Percentiles rank a stretch among this genome's conserved stretches.
phyloP scores from a whole-genome alignment of 2,329 filamentous ascomycete genomes.

The Fusarium brevicatenulatum region DNA sequence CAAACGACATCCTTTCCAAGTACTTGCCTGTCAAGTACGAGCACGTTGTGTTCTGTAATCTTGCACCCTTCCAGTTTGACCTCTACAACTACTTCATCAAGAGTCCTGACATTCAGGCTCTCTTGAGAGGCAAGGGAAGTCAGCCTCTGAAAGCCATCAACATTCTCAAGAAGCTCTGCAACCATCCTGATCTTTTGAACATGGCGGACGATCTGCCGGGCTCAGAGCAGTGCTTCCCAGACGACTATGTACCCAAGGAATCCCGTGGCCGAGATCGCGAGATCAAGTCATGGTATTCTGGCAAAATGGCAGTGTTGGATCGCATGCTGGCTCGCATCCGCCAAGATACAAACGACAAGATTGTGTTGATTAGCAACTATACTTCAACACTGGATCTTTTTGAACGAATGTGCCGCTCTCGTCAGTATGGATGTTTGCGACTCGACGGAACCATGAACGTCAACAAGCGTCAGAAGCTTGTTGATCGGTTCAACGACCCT shows the following conservation, averaged over 20 bases:
- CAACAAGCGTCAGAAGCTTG: conserved; percentile 94
- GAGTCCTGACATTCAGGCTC: conserved; percentile 91
- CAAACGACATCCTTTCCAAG: conserved; percentile 97
- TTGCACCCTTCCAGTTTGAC: conserved; percentile 90
- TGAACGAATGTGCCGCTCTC: conserved; percentile 85
- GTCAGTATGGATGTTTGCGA: conserved; percentile 85
- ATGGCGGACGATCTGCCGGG: conserved; percentile 86
- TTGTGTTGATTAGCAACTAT: conserved; percentile 98
- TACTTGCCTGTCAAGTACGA: conserved; percentile 99
- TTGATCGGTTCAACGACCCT: conserved; percentile 97
- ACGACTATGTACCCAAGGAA: conserved; percentile 90
- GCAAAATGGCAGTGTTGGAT: conserved; percentile 98
- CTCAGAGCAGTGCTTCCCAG: conserved; percentile 81
- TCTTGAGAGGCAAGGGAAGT: conserved; percentile 92
- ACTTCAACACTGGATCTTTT: conserved; percentile 96
- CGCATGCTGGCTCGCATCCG: conserved; percentile 96
- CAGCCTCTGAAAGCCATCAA: conserved; percentile 97
- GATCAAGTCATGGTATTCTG: conserved; percentile 94
- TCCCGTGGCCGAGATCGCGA: conserved; percentile 89
- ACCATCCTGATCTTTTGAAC: conserved; percentile 93
- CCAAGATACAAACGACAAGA: conserved; percentile 97
- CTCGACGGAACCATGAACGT: conserved; percentile 98
- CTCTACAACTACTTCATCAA: conserved; percentile 98
- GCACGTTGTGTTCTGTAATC: conserved; percentile 97
- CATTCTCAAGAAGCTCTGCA: conserved; percentile 97